These are phyloP conservation scores for Ceratobasidium sp. DNA, from an alignment of 1,284 basidiomycete genomes.

Conservation along the genomic window DNA sequence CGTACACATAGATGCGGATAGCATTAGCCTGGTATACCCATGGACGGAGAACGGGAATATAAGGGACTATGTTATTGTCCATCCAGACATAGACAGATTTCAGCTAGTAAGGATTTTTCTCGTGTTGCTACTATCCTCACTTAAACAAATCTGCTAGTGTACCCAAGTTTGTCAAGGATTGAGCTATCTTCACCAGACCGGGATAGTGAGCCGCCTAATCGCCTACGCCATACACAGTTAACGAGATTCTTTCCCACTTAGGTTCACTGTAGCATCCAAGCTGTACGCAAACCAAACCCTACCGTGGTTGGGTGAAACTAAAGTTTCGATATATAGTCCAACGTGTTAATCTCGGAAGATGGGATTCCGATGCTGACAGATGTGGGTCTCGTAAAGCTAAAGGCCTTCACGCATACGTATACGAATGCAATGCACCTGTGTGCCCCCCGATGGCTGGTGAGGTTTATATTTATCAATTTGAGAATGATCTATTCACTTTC, in stretches of 20 bases:
- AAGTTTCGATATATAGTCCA: background rate
- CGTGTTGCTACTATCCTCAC: too few species aligned
- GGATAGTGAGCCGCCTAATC: background rate
- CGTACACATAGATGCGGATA: background rate
- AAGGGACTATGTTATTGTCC: background rate
- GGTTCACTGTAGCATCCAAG: slow-evolving; percentile 13
- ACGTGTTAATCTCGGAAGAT: background rate
- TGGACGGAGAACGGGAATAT: slow-evolving; percentile 3
- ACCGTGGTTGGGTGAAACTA: background rate
- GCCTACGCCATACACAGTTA: too few species aligned
- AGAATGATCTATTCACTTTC: background rate
- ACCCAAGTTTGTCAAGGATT: slow-evolving; percentile 1
- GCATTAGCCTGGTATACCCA: background rate
- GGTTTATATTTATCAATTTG: background rate
- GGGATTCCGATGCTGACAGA: background rate
- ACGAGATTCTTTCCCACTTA: background rate
- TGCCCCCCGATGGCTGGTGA: slow-evolving; percentile 12
- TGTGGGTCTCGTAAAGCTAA: background rate
- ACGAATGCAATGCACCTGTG: background rate
- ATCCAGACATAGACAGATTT: background rate
- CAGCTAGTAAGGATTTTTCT: background rate
- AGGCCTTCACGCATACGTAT: background rate
- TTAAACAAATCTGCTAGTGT: background rate
- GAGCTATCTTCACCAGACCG: background rate
- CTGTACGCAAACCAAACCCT: background rate